These are phyloP conservation scores for Hymenoscyphus salicellus DNA, from an alignment of 2,329 filamentous ascomycete species.

Conservation along the genomic window DNA sequence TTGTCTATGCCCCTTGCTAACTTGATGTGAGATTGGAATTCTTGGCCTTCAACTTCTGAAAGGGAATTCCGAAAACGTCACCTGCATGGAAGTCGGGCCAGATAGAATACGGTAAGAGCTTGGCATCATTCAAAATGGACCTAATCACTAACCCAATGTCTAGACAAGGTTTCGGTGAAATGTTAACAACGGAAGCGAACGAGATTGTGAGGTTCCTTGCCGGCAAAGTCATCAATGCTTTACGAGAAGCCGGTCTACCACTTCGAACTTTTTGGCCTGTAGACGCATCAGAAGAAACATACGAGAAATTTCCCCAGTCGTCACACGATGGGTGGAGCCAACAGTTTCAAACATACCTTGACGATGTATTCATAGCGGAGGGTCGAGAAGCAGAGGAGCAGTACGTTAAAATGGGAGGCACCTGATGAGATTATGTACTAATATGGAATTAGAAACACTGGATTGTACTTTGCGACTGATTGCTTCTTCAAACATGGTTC, in stretches of 20 bases:
- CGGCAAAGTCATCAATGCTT: conserved; percentile 24
- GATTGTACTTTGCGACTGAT: conserved; percentile 1
- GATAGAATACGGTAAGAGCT: conserved; percentile 27
- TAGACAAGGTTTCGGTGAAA: conserved; percentile 25
- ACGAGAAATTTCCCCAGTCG: conserved; percentile 25
- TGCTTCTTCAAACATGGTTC: not conserved
- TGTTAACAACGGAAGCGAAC: conserved; percentile 27
- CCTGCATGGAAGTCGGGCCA: conserved; percentile 18
- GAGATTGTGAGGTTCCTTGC: conserved; percentile 30
- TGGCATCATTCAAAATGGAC: not conserved
- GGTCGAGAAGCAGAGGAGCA: not conserved
- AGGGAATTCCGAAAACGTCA: conserved; percentile 19
- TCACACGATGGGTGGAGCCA: conserved; percentile 27
- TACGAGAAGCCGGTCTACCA: conserved; percentile 13
- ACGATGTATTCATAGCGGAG: conserved; percentile 3
- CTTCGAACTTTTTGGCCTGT: conserved; percentile 26
- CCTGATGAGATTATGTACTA: not conserved
- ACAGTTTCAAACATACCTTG: conserved; percentile 27
- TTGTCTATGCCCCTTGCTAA: not conserved
- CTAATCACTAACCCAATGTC: conserved; percentile 7
- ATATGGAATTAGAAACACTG: not conserved
- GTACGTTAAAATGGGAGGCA: not conserved
- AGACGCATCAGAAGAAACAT: conserved; percentile 12
- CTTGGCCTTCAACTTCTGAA: conserved; percentile 30
- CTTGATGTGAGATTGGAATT: conserved; percentile 28